Evolutionary conservation across 2,329 filamentous ascomycete species (phyloP).

Genomic region (Fusarium kyushuense): DNA sequence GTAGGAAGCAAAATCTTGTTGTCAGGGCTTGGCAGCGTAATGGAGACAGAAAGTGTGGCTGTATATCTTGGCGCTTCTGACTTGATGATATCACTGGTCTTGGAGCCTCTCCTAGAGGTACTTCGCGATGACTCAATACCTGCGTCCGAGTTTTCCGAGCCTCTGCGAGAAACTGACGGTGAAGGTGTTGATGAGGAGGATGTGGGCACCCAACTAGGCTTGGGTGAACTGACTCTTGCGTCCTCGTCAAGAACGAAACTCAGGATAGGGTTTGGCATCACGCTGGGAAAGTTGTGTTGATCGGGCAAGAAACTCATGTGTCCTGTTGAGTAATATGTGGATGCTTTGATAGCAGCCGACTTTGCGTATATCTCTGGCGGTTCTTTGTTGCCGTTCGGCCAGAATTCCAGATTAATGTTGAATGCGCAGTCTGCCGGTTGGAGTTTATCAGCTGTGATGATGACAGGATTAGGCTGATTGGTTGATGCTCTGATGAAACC

Average conservation of each 20-base stretch:
- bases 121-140: not conserved
- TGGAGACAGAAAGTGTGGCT: conserved; percentile 4
- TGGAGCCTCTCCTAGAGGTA: not conserved
- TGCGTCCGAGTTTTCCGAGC: conserved; percentile 1
- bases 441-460: conserved; percentile 32
- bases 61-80: conserved; percentile 7
- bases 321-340: conserved; percentile 30
- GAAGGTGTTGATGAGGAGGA: conserved; percentile 2
- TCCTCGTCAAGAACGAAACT: conserved; percentile 32
- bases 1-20: conserved; percentile 33
- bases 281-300: conserved; percentile 23
- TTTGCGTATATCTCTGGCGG: conserved; percentile 30
- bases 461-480: conserved; percentile 26
- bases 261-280: conserved; percentile 18
- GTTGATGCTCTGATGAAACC: conserved; percentile 30
- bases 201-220: not conserved
- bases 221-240: not conserved
- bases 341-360: conserved; percentile 29
- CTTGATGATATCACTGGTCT: conserved; percentile 11
- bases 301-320: conserved; percentile 35
- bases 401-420: conserved; percentile 34
- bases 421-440: conserved; percentile 16
- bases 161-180: not conserved
- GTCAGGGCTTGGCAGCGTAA: conserved; percentile 19
- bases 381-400: conserved; percentile 20